Percentiles rank a stretch among this genome's conserved stretches.
Conservation (phyloP, 2,329 filamentous ascomycete species). For the Alternaria infectoria region DNA sequence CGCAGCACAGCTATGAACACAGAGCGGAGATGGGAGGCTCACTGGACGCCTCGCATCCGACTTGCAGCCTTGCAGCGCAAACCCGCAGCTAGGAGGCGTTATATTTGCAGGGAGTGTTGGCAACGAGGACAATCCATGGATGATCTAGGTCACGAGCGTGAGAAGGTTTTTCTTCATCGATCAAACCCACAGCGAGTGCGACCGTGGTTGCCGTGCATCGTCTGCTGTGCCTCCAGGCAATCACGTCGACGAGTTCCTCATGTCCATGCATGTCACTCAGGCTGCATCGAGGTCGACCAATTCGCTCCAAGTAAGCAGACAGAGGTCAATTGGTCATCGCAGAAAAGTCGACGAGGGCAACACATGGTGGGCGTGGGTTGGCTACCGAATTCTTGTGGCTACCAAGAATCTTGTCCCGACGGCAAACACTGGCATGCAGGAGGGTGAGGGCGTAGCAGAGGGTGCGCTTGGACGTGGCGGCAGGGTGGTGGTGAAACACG, state of each 20-base stretch:
- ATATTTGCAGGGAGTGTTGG: constrained; percentile 25
- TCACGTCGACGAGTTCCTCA: background rate
- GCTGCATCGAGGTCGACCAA: constrained; percentile 2
- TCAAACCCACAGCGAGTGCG: constrained; percentile 3
- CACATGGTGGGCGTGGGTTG: constrained; percentile 24
- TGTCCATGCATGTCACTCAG: background rate
- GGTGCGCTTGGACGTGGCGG: constrained; percentile 15
- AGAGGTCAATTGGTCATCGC: background rate
- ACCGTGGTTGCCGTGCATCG: constrained; percentile 4
- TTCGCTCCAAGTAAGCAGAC: constrained; percentile 2
- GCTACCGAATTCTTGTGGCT: constrained; percentile 10
- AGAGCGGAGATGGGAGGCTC: constrained; percentile 13
- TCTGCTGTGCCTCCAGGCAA: constrained; percentile 3
- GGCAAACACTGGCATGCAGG: constrained; percentile 6
- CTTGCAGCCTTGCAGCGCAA: constrained; percentile 23
- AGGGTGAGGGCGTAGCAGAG: constrained; percentile 9
- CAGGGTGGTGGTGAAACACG: constrained; percentile 40
- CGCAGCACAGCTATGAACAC: constrained; percentile 30
- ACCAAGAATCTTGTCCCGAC: constrained; percentile 3
- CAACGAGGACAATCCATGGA: constrained; percentile 21
- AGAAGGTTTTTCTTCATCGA: constrained; percentile 1
- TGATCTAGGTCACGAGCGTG: constrained; percentile 20
- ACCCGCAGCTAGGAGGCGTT: constrained; percentile 20
- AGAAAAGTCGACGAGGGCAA: constrained; percentile 3
- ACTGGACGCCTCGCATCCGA: constrained; percentile 19